Evolutionary conservation across 2,329 filamentous ascomycete genomes (phyloP).

Genomic region (Verruconis gallopava): DNA sequence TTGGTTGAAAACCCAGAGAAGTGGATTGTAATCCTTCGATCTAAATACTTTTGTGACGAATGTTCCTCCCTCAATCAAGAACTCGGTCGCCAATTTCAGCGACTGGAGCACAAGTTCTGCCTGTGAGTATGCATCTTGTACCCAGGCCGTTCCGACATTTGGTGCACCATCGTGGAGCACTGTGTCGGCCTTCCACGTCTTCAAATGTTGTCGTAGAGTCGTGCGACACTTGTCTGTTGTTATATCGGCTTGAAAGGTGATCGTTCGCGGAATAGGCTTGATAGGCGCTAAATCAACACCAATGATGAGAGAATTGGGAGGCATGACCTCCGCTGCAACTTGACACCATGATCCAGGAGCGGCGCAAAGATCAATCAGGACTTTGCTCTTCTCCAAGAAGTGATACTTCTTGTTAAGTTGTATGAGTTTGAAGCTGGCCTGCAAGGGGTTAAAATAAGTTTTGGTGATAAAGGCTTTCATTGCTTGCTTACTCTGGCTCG

Average conservation of each 20-base stretch:
- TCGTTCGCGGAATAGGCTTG: constrained; percentile 86
- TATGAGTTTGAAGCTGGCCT: constrained; percentile 7
- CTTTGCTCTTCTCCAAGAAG: constrained; percentile 93
- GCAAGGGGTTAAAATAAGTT: too few species aligned
- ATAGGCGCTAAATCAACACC: constrained; percentile 92
- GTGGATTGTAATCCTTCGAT: constrained; percentile 89
- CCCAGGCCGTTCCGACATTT: constrained; percentile 96
- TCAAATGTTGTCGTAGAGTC: constrained; percentile 77
- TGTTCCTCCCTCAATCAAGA: constrained; percentile 73
- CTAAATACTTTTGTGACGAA: constrained; percentile 98
- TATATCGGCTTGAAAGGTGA: constrained; percentile 95
- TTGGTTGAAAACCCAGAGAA: constrained; percentile 97
- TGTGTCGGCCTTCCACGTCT: constrained; percentile 91
- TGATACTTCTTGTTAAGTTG: constrained; percentile 94
- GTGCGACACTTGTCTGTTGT: constrained; percentile 92
- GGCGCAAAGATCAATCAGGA: constrained; percentile 92
- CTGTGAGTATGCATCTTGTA: constrained; percentile 96
- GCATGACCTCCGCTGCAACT: constrained; percentile 93
- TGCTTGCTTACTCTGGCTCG: constrained; percentile 82
- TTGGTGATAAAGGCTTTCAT: too few species aligned
- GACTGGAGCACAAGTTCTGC: constrained; percentile 84
- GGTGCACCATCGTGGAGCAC: constrained; percentile 95
- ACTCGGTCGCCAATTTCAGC: constrained; percentile 88
- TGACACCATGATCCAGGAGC: constrained; percentile 96
- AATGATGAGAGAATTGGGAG: constrained; percentile 74